These are phyloP conservation scores for Rutstroemia sp. DNA, from an alignment of 2,329 filamentous ascomycete species.

Conservation along the genomic window DNA sequence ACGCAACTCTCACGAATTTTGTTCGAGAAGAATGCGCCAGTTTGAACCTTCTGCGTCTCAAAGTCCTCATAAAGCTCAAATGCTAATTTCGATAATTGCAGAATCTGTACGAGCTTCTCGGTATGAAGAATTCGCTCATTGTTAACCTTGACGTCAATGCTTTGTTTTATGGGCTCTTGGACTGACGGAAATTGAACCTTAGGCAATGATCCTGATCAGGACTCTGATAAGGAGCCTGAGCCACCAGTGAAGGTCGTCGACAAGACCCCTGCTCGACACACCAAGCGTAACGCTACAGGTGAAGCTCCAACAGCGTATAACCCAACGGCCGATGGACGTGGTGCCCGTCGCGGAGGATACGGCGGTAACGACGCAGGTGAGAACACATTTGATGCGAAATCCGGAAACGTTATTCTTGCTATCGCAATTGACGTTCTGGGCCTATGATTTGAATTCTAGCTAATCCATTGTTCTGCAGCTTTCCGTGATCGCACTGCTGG, in stretches of 20 bases:
- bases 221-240: conserved; percentile 63
- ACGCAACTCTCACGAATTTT: conserved; percentile 6
- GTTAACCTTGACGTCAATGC: too few relatives aligned
- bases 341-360: conserved; percentile 44
- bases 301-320: conserved; percentile 49
- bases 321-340: conserved; percentile 19
- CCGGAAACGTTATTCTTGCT: background rate
- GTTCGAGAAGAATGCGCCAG: conserved; percentile 12
- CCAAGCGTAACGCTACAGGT: conserved; percentile 79
- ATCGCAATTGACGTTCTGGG: background rate
- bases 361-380: conserved; percentile 82
- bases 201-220: conserved; percentile 55
- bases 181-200: conserved; percentile 24
- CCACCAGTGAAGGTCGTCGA: conserved; percentile 85
- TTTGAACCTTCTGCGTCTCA: conserved; percentile 1
- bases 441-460: background rate
- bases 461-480: conserved; percentile 43
- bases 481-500: conserved; percentile 86
- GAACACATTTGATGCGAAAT: conserved; percentile 32
- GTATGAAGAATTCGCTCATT: conserved; percentile 46
- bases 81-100: conserved; percentile 40
- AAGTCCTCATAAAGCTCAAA: conserved; percentile 11
- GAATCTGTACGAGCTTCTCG: conserved; percentile 98
- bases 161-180: background rate
- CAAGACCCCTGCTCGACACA: conserved; percentile 65